Conservation (phyloP, 2,329 filamentous ascomycete genomes). For the Aureobasidium sp. region DNA sequence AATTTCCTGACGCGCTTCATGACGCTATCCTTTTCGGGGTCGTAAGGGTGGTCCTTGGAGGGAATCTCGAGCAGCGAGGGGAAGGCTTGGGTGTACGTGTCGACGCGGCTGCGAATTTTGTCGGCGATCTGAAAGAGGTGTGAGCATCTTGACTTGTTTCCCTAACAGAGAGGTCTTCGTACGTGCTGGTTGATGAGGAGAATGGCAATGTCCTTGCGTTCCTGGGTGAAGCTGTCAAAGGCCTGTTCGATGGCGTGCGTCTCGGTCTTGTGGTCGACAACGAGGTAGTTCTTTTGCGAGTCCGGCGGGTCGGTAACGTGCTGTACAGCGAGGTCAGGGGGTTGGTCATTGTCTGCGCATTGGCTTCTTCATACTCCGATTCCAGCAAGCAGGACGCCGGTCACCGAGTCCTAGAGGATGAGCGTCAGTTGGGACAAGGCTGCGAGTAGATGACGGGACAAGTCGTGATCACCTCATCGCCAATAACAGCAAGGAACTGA, state of each 20-base stretch:
- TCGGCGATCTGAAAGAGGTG: slow-evolving; percentile 65
- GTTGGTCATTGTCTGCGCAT: too few relatives aligned
- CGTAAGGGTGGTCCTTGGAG: slow-evolving; percentile 97
- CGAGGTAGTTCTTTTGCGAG: slow-evolving; percentile 93
- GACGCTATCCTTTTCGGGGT: slow-evolving; percentile 98
- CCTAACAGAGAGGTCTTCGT: slow-evolving; percentile 22
- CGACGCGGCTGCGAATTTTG: slow-evolving; percentile 81
- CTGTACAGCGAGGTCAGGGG: slow-evolving; percentile 36
- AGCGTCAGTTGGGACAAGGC: not conserved
- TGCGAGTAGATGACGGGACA: slow-evolving; percentile 18
- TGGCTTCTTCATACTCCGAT: slow-evolving; percentile 62
- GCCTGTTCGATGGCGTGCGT: slow-evolving; percentile 77
- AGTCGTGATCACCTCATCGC: slow-evolving; percentile 60
- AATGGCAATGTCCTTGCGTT: slow-evolving; percentile 95
- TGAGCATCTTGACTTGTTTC: not conserved
- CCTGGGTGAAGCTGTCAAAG: slow-evolving; percentile 79
- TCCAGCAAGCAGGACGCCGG: slow-evolving; percentile 86
- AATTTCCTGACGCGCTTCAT: slow-evolving; percentile 73
- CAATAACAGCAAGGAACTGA: slow-evolving; percentile 95
- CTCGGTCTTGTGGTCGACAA: slow-evolving; percentile 91
- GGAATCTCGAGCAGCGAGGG: slow-evolving; percentile 95
- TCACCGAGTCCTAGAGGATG: slow-evolving; percentile 75
- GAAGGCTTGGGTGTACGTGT: slow-evolving; percentile 89
- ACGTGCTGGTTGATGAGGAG: slow-evolving; percentile 98
- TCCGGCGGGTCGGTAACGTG: slow-evolving; percentile 86